A percentile compares a stretch with the other conserved stretches of the same genome.
These are phyloP conservation scores for Perkinsus marinus DNA, from an alignment of 169 alveolate genomes.

Conservation along the genomic window DNA sequence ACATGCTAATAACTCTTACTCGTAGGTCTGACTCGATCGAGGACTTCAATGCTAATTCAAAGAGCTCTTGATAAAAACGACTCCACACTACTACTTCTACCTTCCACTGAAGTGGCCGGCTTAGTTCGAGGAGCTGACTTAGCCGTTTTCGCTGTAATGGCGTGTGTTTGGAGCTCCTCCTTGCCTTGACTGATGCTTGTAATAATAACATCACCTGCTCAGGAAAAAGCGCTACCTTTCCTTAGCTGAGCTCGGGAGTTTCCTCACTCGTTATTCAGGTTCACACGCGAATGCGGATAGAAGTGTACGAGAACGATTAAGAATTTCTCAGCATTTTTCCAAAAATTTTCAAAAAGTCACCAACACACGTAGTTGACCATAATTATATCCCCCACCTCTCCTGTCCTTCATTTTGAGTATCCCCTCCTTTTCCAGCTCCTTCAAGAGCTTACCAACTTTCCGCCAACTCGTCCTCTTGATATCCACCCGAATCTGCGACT, in stretches of 20 bases:
- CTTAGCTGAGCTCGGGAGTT: too few species aligned
- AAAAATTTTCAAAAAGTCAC: too few species aligned
- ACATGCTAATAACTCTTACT: not conserved
- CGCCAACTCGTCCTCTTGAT: not conserved
- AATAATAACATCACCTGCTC: not conserved
- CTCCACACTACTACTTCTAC: not conserved
- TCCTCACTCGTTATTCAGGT: too few species aligned
- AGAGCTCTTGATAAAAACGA: not conserved
- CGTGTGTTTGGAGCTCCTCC: not conserved
- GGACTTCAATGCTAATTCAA: not conserved
- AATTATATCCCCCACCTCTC: not conserved
- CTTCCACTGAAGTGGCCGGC: not conserved
- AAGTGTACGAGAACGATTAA: too few species aligned
- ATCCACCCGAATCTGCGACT: not conserved
- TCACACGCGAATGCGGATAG: too few species aligned
- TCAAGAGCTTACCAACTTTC: not conserved
- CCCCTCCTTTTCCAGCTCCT: not conserved
- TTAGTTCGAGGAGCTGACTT: not conserved
- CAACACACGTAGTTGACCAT: too few species aligned
- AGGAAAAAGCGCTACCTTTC: too few species aligned
- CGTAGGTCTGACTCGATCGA: not conserved
- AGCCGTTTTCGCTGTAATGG: not conserved
- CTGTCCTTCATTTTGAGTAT: not conserved
- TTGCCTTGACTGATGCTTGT: not conserved
- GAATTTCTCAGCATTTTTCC: too few species aligned